Evolutionary conservation across 768 basidiomycete species (phyloP).

Genomic region (Podaxis mareebaensis): DNA sequence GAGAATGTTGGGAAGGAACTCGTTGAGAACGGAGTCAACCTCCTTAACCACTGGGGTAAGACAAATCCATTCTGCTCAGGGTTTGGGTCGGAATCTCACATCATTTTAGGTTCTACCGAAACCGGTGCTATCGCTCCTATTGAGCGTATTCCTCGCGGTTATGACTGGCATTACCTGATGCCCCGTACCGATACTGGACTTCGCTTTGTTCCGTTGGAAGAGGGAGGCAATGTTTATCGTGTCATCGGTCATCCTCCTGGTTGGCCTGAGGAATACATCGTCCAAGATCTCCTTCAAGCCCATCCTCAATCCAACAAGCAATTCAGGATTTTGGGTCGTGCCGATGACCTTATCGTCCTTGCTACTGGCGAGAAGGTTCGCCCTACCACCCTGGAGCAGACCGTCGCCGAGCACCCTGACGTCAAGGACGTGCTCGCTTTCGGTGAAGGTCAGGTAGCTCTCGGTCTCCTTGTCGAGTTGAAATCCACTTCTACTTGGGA

Average conservation of each 20-base stretch:
- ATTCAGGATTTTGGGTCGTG: constrained; percentile 36
- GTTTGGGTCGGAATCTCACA: neutral
- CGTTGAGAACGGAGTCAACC: constrained; percentile 30
- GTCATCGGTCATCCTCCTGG: constrained; percentile 34
- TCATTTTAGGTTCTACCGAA: constrained; percentile 33
- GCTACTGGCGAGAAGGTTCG: constrained; percentile 44
- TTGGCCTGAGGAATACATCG: constrained; percentile 32
- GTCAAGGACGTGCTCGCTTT: constrained; percentile 39
- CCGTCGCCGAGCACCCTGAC: constrained; percentile 34
- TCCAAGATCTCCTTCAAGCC: constrained; percentile 38
- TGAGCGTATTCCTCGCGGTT: constrained; percentile 27
- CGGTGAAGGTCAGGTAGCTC: constrained; percentile 33
- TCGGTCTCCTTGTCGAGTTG: constrained; percentile 40
- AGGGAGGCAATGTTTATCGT: constrained; percentile 26
- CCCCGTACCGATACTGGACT: constrained; percentile 34
- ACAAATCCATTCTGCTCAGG: neutral
- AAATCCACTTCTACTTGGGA: constrained; percentile 17
- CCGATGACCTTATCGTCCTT: constrained; percentile 43
- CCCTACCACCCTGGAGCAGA: constrained; percentile 32
- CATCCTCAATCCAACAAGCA: constrained; percentile 33
- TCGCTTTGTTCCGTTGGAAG: constrained; percentile 27
- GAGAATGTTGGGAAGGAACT: constrained; percentile 32
- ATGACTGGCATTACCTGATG: constrained; percentile 40
- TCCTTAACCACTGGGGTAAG: constrained; percentile 43
- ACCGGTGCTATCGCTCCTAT: constrained; percentile 39